Base-by-base conservation (phyloP, 148 eudicot genomes). In the Tetragonia tetragonoides region DNA sequence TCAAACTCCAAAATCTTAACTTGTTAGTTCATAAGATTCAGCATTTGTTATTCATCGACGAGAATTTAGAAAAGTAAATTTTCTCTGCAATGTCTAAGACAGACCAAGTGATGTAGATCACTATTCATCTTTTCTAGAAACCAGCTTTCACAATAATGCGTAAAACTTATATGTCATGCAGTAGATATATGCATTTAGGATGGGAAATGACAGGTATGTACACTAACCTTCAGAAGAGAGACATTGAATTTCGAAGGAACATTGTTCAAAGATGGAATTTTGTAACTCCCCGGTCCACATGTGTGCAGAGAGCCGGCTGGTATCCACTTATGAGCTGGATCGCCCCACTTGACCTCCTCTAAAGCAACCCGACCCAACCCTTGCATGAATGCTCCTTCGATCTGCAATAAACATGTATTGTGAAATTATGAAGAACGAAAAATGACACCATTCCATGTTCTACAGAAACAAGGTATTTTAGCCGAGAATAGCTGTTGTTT, bases 331-430 rank as follows among this genome's bases (percentile, higher is more conserved):
- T 95, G 99, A 79, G 97, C 93, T 39, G 86, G 75, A 80, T 95
- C 99, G 23, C 99, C 99, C 99, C 99, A 93, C 83, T 95, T 95
- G 71, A 95, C 86, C 86, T 95, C 99, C 83, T 95, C 99, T 79
- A 95, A 81, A 66, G 97, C 97, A 75, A 86, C 87, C 99, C 99
- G 93, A 75, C 99, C 99, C 73, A 93, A 75, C 47, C 99, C 99
- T 84, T 95, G 99, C 39, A 93, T 77, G 80, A 95, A 95, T 73
- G 97, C 99, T 81, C 99, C 99, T 86, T 95, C 99, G 61, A 95
- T 89, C 99, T 95, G 97, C 77, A 77, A 79, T 42, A 73, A 63
- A 57, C 76, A 77, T 7, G 70, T n/a, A 2, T 21, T 20, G 54
- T 69, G 42, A 54, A 65, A 15, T 70, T 18, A 70, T 15, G 63